A percentile compares a stretch with the other conserved stretches of the same genome.
These are phyloP conservation scores for Candida fluviatilis DNA, from an alignment of 805 yeast genomes.

Conservation along the genomic window DNA sequence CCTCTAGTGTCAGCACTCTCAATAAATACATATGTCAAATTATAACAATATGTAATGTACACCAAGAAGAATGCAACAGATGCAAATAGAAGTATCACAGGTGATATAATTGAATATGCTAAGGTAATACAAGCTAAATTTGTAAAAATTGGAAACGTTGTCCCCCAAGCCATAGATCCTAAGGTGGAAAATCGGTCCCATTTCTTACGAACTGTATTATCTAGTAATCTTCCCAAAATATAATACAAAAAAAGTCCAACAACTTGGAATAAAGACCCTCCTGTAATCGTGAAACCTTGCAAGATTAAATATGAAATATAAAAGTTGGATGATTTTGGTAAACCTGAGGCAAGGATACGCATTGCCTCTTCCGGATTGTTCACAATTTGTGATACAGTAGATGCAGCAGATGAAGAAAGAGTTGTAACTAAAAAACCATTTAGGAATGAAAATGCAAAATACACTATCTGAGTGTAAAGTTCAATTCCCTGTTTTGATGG, in stretches of 20 bases:
- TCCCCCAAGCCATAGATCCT: constrained; percentile 63
- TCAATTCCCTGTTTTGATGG: constrained; percentile 57
- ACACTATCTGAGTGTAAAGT: constrained; percentile 60
- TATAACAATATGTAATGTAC: constrained; percentile 77
- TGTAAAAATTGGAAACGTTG: constrained; percentile 71
- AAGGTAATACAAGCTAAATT: constrained; percentile 66
- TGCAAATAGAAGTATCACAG: constrained; percentile 75
- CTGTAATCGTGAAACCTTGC: constrained; percentile 64
- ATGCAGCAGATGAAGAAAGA: constrained; percentile 65
- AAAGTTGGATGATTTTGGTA: constrained; percentile 73
- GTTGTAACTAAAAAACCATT: constrained; percentile 72
- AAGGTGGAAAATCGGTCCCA: constrained; percentile 55
- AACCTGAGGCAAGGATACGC: constrained; percentile 56
- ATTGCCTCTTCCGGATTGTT: constrained; percentile 57
- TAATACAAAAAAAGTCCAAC: constrained; percentile 57
- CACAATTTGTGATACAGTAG: constrained; percentile 59
- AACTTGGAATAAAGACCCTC: constrained; percentile 63
- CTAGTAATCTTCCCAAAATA: constrained; percentile 52
- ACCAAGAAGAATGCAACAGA: constrained; percentile 64
- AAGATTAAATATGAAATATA: constrained; percentile 63
- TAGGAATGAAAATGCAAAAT: constrained; percentile 65
- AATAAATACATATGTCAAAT: constrained; percentile 62
- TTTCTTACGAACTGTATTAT: constrained; percentile 64
- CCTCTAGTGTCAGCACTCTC: constrained; percentile 79
- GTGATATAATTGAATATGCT: constrained; percentile 72